phyloP scores from a whole-genome alignment of 345 rosid species.

The Ceriops tagal region DNA sequence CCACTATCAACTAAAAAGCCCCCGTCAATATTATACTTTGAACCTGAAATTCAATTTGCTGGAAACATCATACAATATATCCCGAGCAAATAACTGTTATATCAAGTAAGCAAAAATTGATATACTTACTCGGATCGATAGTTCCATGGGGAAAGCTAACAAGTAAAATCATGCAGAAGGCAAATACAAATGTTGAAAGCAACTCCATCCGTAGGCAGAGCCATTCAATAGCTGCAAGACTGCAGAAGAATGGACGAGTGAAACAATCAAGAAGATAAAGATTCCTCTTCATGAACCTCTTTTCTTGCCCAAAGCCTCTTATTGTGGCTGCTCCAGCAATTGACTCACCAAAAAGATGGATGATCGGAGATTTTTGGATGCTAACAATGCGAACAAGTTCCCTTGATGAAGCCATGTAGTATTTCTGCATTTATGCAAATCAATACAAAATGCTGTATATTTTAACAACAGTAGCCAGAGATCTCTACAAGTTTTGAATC shows the following conservation, averaged over 20 bases:
- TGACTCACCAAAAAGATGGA: conserved; percentile 96
- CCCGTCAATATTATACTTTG: neutral
- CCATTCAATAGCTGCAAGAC: conserved; percentile 99
- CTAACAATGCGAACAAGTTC: conserved; percentile 98
- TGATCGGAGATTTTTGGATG: conserved; percentile 96
- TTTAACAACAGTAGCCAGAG: neutral
- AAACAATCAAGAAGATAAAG: conserved; percentile 98
- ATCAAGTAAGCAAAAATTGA: conserved; percentile 4
- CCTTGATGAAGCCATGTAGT: conserved; percentile 99
- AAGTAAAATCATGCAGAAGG: conserved; percentile 96
- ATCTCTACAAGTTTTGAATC: neutral
- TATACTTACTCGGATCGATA: conserved; percentile 91
- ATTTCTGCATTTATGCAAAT: conserved; percentile 59
- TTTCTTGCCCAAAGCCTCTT: conserved; percentile 98
- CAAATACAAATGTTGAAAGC: conserved; percentile 91
- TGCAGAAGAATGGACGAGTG: conserved; percentile 96
- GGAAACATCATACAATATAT: too few species aligned
- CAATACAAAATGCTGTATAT: neutral
- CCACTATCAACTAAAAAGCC: neutral
- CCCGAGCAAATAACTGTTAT: neutral
- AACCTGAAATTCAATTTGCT: neutral
- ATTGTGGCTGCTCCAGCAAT: conserved; percentile 99
- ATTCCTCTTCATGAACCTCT: conserved; percentile 95
- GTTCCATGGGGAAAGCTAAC: conserved; percentile 95
- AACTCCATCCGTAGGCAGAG: conserved; percentile 98